Percentiles rank a stretch among this genome's conserved stretches.
phyloP scores from a whole-genome alignment of 805 yeast genomes.

The Metschnikowia henanensis region DNA sequence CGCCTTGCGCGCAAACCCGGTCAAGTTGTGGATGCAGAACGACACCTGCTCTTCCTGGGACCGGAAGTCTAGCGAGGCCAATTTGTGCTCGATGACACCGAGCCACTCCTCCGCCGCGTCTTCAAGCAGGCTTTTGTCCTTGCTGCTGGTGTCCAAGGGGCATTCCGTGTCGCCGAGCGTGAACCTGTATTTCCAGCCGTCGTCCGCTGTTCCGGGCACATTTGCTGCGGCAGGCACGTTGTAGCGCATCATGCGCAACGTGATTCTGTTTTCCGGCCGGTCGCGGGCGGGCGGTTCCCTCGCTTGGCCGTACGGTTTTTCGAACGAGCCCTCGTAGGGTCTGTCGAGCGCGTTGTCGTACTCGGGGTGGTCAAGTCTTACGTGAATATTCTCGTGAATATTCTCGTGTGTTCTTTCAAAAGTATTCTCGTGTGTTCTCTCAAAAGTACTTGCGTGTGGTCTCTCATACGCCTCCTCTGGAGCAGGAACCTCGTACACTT shows the following conservation, averaged over 20 bases:
- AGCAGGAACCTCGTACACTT: background rate
- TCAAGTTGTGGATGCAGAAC: slow-evolving; percentile 8
- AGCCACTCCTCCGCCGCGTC: slow-evolving; percentile 5
- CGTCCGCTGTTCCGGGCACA: slow-evolving; percentile 3
- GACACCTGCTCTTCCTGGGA: slow-evolving; percentile 9
- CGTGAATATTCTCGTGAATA: too few species aligned
- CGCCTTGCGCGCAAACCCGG: slow-evolving; percentile 4
- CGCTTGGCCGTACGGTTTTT: background rate
- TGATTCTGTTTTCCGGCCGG: background rate
- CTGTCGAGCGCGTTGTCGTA: too few species aligned
- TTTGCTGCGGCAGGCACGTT: background rate
- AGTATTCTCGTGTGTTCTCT: background rate
- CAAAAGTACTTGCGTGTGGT: background rate
- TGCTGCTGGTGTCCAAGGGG: slow-evolving; percentile 4
- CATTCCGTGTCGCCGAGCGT: slow-evolving; percentile 10
- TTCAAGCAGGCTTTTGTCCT: slow-evolving; percentile 6
- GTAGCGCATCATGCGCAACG: background rate
- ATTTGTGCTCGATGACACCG: slow-evolving; percentile 1
- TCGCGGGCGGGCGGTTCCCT: background rate
- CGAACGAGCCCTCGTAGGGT: background rate
- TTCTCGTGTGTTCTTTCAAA: background rate
- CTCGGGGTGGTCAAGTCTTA: background rate
- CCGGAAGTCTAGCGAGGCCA: slow-evolving; percentile 1
- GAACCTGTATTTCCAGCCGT: slow-evolving; percentile 9
- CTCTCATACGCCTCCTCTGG: background rate